phyloP scores from a whole-genome alignment of 306 rosid genomes.

The Calophaca sinica region DNA sequence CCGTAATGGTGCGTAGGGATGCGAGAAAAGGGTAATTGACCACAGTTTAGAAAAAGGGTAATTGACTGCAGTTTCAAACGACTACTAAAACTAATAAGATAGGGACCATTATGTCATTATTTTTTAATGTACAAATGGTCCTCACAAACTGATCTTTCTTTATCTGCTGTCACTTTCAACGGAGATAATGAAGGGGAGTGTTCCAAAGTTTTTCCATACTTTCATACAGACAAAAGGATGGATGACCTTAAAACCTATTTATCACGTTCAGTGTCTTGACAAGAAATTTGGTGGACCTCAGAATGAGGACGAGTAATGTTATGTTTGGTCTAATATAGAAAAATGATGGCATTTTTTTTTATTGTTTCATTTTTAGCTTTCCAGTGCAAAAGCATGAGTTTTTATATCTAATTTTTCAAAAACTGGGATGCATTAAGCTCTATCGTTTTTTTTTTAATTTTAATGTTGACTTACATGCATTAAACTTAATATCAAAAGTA shows the following conservation, averaged over 20 bases:
- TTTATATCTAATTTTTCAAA: not conserved
- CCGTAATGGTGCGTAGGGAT: too few species aligned
- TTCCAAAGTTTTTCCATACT: conserved; percentile 19
- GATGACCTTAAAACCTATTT: conserved; percentile 5
- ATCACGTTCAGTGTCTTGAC: too few species aligned
- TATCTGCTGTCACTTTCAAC: conserved; percentile 24
- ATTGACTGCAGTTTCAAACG: too few species aligned
- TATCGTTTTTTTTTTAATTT: too few species aligned
- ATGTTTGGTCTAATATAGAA: too few species aligned
- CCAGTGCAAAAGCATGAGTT: too few species aligned
- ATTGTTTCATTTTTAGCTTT: too few species aligned
- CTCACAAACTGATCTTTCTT: not conserved
- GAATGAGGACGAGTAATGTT: too few species aligned
- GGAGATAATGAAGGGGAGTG: not conserved
- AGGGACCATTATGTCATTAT: not conserved
- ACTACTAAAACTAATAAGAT: not conserved
- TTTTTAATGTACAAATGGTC: not conserved
- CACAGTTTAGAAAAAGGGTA: too few species aligned
- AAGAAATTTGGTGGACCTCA: too few species aligned
- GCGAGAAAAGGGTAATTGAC: too few species aligned
- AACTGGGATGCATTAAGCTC: not conserved
- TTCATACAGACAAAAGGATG: not conserved
- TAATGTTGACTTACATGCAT: not conserved
- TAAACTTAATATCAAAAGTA: not conserved
- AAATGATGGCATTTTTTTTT: too few species aligned